phyloP scores from a whole-genome alignment of 768 basidiomycete genomes.

The Kwoniella pini region DNA sequence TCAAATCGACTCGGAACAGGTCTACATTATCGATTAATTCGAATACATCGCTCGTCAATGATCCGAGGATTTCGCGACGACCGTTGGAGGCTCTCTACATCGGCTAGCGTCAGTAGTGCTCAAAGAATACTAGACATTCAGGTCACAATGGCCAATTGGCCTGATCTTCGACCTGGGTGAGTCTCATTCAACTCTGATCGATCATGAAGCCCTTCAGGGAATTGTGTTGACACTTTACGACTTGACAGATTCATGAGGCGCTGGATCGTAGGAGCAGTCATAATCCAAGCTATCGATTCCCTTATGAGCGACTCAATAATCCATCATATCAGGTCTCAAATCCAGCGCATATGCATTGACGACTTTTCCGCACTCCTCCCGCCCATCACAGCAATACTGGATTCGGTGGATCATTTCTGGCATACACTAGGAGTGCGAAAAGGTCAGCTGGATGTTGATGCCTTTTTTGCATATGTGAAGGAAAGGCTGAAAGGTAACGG shows the following conservation, averaged over 20 bases:
- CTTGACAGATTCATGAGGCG: constrained; percentile 16
- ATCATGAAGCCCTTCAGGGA: too few species aligned
- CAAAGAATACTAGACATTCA: constrained; percentile 5
- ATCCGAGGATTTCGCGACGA: constrained; percentile 4
- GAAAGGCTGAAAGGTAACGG: neutral
- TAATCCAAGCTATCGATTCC: constrained; percentile 13
- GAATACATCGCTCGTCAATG: constrained; percentile 19
- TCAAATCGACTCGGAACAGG: constrained; percentile 4
- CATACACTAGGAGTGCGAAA: neutral
- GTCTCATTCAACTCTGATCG: neutral
- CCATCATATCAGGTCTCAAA: neutral
- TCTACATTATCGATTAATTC: constrained; percentile 23
- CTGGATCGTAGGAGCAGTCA: constrained; percentile 19
- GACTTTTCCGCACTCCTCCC: neutral
- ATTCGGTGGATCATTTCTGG: neutral
- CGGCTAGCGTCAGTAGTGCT: constrained; percentile 10
- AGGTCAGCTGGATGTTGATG: neutral
- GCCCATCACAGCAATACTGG: neutral
- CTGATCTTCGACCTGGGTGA: constrained; percentile 11
- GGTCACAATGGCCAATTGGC: neutral
- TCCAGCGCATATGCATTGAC: neutral
- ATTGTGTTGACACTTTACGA: too few species aligned
- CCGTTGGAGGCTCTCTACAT: neutral
- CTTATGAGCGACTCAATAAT: neutral
- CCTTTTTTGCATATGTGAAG: neutral